Evolutionary conservation across 257 asterid genomes (phyloP).

Genomic region (Ligustrum vulgare): DNA sequence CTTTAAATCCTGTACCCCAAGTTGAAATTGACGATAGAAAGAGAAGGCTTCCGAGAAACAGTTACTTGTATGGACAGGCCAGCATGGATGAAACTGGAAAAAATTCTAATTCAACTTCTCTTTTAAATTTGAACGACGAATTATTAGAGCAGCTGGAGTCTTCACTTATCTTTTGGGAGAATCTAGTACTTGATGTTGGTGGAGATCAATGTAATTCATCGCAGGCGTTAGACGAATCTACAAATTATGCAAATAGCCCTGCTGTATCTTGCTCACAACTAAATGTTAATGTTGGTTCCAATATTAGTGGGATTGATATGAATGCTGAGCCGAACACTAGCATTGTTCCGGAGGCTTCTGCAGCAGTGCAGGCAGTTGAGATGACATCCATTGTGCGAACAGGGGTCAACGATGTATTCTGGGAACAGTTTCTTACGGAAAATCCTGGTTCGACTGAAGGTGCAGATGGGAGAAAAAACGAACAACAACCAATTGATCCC

Average conservation of each 20-base stretch:
- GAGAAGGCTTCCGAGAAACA: constrained; percentile 67
- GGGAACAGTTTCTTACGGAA: constrained; percentile 95
- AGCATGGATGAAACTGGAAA: constrained; percentile 36
- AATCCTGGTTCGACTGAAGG: constrained; percentile 70
- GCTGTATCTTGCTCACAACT: constrained; percentile 57
- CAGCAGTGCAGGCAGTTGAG: constrained; percentile 36
- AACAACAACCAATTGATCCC: constrained; percentile 45
- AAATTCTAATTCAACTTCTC: constrained; percentile 40
- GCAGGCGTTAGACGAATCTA: constrained; percentile 45
- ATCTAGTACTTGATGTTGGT: constrained; percentile 39
- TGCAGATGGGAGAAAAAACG: constrained; percentile 42
- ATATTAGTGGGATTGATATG: constrained; percentile 58
- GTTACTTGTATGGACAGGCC: constrained; percentile 41
- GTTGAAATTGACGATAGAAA: constrained; percentile 52
- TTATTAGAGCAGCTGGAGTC: constrained; percentile 63
- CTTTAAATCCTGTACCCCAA: constrained; percentile 41
- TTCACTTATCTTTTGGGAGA: constrained; percentile 67
- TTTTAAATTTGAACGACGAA: constrained; percentile 41
- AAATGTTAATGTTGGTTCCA: constrained; percentile 36
- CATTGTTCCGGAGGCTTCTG: constrained; percentile 28
- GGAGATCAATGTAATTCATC: constrained; percentile 43
- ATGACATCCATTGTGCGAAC: constrained; percentile 41
- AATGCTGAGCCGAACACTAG: constrained; percentile 55
- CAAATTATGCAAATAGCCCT: constrained; percentile 51
- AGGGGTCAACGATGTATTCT: constrained; percentile 81